Evolutionary conservation across 441 rosid genomes (phyloP), one percentile per base, ranked within the genome.

Genomic region (Bruguiera hainesii): DNA sequence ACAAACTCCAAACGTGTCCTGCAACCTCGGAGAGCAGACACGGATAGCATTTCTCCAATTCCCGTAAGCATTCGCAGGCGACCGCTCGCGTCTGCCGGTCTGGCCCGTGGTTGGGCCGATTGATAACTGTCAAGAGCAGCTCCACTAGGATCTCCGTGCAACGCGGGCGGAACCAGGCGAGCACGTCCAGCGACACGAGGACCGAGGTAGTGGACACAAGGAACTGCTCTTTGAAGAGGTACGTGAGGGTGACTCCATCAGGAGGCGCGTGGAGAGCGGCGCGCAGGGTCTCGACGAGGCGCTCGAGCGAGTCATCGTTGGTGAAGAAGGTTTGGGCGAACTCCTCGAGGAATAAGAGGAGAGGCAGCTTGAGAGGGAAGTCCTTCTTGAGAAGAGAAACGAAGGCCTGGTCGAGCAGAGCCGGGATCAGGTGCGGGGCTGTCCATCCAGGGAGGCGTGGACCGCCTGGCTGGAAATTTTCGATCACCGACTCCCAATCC

Each of bases 21-120:
- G 86, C 87, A 56, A 89, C 68, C 60, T 81, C 89, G 1, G 96
- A 83, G 16, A 94, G 76, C 83, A 94, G 71, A 75, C 98, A 86
- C 30, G 99, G 96, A 63, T 76, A 88, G 23, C 78, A 73, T 58
- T 73, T 87, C 81, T 94, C 98, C 28, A 94, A 71, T 73, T 91
- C 89, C 13, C 99, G 85, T 59, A 94, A 75, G 62, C 98, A 94
- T 84, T 91, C 97, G 59, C 89, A 87, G 3, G 98, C 98, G 7
- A 85, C 61, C n/a, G 81, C 93, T 33, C 98, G 84, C 1, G 91
- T 83, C 13, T 93, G 97, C 33, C 97, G 84, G 48, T 93, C 98
- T 1, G 82, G 69, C 4, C 96, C 91, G 49, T 91, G 97, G 66
- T 93, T 93, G 7, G 95, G 97, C 31, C 97, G 88, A 79, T 93